phyloP scores from a whole-genome alignment of 2,329 filamentous ascomycete species.

The Ramularia endophylla region DNA sequence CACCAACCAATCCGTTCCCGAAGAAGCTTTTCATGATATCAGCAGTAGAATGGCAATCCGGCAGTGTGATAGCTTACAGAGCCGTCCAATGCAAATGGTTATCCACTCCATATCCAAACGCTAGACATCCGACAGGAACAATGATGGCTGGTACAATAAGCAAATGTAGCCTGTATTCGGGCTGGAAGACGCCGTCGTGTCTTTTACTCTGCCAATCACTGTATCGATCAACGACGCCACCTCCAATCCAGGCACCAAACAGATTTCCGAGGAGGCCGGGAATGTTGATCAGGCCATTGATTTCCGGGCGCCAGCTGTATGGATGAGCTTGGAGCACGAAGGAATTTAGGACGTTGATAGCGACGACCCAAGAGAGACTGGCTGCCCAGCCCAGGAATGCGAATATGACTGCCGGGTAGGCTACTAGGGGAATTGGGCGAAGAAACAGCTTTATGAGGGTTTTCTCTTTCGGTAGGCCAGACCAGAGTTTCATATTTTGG shows the following conservation, averaged over 20 bases:
- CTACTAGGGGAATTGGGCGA: too few relatives aligned
- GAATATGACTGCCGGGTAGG: too few relatives aligned
- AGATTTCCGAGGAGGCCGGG: conserved; percentile 40
- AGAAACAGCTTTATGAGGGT: too few relatives aligned
- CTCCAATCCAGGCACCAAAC: conserved; percentile 38
- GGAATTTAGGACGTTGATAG: conserved; percentile 35
- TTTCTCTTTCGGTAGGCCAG: too few relatives aligned
- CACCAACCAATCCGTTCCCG: too few relatives aligned
- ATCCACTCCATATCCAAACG: too few relatives aligned
- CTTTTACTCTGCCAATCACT: conserved; percentile 37
- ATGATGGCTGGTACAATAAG: conserved; percentile 37
- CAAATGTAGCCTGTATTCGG: conserved; percentile 40
- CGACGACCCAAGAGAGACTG: conserved; percentile 33
- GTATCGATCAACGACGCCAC: conserved; percentile 40
- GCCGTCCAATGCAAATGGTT: too few relatives aligned
- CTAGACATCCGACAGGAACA: too few relatives aligned
- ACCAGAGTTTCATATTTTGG: too few relatives aligned
- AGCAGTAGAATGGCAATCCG: too few relatives aligned
- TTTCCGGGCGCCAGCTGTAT: conserved; percentile 32
- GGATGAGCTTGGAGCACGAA: conserved; percentile 38
- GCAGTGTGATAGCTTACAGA: too few relatives aligned
- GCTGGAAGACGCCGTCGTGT: conserved; percentile 41
- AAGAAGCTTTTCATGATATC: too few relatives aligned
- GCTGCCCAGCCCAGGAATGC: conserved; percentile 33
- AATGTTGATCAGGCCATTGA: conserved; percentile 38